Base-by-base conservation (phyloP, 176 grass and related monocot species). In the Alopecurus myosuroides region DNA sequence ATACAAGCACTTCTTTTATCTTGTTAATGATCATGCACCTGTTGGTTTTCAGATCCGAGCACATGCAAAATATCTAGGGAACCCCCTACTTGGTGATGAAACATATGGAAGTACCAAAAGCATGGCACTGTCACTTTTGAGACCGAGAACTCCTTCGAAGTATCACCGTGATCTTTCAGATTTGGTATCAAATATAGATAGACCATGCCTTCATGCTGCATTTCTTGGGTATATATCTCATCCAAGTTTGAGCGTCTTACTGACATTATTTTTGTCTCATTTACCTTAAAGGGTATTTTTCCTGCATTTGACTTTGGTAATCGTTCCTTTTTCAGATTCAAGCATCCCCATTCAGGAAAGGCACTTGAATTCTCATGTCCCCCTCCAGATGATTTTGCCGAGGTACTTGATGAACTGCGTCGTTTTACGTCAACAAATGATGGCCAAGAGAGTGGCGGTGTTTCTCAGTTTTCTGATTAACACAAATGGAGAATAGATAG, bases 31-130 rank as follows among this genome's bases (percentile, higher is more conserved):
- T 78, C 28, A 22, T 70, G 40, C 51, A n/a, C 12, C 70, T 61
- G 1, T 11, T 34, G 45, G 28, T 61, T 81, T 74, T 81, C 76
- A 98, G 97, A 98, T 98, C 31, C 88, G 91, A 39, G 96, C 91
- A 4, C 96, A 98, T 86, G 93, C 97, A 22, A 95, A 91, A 74
- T 90, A 94, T 81, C 65, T 98, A 42, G 93, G 97, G 80, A 87
- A 88, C 66, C 97, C 93, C 41, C 83, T 95, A 22, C 82, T 98
- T 58, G 97, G 93, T 35, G 97, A 99, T 61, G 97, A 94, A 88
- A 91, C 91, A 18, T 96, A 99, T 70, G 97, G 97, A 79, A 93
- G 93, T 64, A 96, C 91, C 30, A 94, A 94, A 92, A 90, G 77
- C 89, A 88, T 91, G 91, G 88, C 88, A 51, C 19, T 92, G 28